These are phyloP conservation scores for Auriscalpium vulgare DNA, from an alignment of 768 basidiomycete species.

Conservation along the genomic window DNA sequence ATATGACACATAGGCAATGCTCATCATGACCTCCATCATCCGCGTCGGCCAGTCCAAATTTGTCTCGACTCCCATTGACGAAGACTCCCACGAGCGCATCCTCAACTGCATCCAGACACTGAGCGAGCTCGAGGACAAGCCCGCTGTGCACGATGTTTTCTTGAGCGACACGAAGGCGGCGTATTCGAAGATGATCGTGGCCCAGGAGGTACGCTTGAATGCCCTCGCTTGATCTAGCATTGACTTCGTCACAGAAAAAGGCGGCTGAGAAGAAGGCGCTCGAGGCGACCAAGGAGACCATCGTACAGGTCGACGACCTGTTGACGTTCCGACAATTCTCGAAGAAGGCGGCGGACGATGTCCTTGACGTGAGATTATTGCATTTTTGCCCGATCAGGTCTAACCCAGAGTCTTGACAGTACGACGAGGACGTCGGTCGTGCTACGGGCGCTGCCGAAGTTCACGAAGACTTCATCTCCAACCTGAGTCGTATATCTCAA, in stretches of 20 bases:
- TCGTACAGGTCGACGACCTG: constrained; percentile 91
- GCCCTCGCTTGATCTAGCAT: background rate
- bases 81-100: constrained; percentile 94
- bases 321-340: constrained; percentile 91
- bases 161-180: constrained; percentile 84
- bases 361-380: constrained; percentile 49
- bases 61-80: constrained; percentile 90
- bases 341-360: constrained; percentile 80
- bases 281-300: constrained; percentile 55
- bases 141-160: constrained; percentile 61
- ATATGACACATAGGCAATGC: constrained; percentile 58
- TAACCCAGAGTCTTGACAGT: constrained; percentile 35
- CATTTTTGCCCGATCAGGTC: background rate
- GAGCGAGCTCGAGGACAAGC: constrained; percentile 59
- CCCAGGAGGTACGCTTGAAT: constrained; percentile 65
- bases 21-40: constrained; percentile 96
- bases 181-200: constrained; percentile 91
- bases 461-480: constrained; percentile 90
- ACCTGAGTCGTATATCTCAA: constrained; percentile 87
- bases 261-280: constrained; percentile 85
- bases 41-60: constrained; percentile 97
- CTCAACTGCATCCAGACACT: constrained; percentile 93
- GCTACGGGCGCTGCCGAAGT: constrained; percentile 82
- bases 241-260: constrained; percentile 51
- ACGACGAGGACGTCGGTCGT: constrained; percentile 79